Evolutionary conservation across 148 eudicot genomes (phyloP).

Genomic region (Vaccinium vitisidaea): DNA sequence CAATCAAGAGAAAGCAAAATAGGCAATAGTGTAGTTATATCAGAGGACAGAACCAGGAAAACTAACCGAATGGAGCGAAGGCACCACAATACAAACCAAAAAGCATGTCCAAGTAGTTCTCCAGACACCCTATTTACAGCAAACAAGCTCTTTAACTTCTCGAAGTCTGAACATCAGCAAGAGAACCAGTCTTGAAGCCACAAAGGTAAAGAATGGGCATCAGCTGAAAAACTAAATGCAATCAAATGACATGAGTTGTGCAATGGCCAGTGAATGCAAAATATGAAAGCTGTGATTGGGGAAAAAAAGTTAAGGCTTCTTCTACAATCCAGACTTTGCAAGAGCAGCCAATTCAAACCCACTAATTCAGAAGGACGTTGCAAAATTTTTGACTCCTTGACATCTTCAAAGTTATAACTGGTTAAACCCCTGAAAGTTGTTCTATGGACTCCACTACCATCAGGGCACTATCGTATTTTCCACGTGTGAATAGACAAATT

Average conservation of each 20-base stretch:
- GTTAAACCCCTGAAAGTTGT: background rate
- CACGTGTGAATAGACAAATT: background rate
- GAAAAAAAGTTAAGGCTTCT: background rate
- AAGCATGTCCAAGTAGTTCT: background rate
- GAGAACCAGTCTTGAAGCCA: background rate
- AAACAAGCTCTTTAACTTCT: background rate
- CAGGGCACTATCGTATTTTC: background rate
- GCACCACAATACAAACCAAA: background rate
- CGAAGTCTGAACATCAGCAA: background rate
- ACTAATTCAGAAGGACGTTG: background rate
- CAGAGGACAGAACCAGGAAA: background rate
- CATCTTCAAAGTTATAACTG: background rate
- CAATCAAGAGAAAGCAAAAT: background rate
- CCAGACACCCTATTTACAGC: background rate
- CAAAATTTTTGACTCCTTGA: background rate
- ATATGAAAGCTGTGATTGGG: background rate
- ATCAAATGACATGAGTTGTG: background rate
- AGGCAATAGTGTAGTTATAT: background rate
- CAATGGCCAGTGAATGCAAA: background rate
- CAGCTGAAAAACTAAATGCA: constrained; percentile 4
- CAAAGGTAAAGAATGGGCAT: background rate
- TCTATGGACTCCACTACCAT: background rate
- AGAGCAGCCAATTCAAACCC: constrained; percentile 4
- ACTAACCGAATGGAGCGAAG: background rate
- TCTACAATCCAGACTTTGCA: background rate